Percentiles rank a stretch among this genome's conserved stretches.
phyloP scores from a whole-genome alignment of 139 green algal genomes.

The Micromonas pusilla region DNA sequence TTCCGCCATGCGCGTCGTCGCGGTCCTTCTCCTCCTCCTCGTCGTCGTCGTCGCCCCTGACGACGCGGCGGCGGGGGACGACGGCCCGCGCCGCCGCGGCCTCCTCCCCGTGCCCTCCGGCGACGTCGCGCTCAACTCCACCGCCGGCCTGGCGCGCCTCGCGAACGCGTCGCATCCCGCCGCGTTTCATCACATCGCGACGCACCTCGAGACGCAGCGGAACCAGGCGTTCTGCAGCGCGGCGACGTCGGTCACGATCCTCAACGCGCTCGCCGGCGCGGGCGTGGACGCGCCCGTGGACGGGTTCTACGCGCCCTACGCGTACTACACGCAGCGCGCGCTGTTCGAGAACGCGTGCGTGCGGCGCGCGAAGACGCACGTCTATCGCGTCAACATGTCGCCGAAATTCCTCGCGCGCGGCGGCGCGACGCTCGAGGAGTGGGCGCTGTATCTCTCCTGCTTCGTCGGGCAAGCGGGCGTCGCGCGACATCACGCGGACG shows the following conservation, averaged over 20 bases:
- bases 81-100: neutral
- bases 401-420: neutral
- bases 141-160: neutral
- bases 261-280: neutral
- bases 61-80: too few relatives aligned
- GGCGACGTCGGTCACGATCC: neutral
- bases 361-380: neutral
- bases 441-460: neutral
- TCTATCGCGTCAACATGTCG: neutral
- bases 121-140: neutral
- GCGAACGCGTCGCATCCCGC: neutral
- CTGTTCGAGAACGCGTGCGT: neutral
- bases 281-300: neutral
- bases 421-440: slow-evolving; percentile 3
- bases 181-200: neutral
- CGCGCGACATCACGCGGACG: neutral
- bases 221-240: slow-evolving; percentile 5
- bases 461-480: neutral
- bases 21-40: too few relatives aligned
- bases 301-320: neutral
- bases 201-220: neutral
- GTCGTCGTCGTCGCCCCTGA: too few relatives aligned
- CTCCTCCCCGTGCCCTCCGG: neutral
- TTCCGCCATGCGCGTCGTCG: too few relatives aligned
- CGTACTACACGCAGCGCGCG: neutral